Conservation (phyloP, 163 green algal genomes). For the Volvox carteri region DNA sequence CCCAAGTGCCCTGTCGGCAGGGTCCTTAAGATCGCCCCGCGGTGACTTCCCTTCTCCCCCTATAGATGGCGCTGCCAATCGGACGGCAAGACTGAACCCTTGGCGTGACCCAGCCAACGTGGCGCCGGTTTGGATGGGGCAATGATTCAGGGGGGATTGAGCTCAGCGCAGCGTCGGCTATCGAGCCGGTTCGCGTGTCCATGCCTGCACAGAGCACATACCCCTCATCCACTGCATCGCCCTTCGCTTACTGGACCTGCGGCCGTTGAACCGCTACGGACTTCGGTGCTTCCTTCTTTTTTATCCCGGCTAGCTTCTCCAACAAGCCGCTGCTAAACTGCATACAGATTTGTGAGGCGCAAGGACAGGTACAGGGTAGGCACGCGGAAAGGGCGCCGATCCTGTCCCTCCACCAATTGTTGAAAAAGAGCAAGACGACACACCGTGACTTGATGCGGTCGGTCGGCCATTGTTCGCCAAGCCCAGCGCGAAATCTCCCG, state of each 20-base stretch:
- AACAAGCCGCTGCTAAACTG: constrained; percentile 60
- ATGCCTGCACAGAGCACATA: too few species aligned
- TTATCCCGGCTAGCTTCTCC: constrained; percentile 59
- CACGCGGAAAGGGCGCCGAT: not conserved
- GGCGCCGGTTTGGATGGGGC: too few species aligned
- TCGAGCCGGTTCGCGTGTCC: too few species aligned
- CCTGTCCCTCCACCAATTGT: not conserved
- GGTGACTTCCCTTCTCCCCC: too few species aligned
- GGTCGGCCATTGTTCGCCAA: not conserved
- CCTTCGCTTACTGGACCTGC: constrained; percentile 16
- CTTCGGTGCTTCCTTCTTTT: constrained; percentile 54
- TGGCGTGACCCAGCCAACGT: too few species aligned
- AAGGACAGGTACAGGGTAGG: not conserved
- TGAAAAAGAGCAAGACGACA: not conserved
- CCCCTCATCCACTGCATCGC: not conserved
- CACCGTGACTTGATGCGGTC: constrained; percentile 29
- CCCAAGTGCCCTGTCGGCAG: too few species aligned
- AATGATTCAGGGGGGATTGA: too few species aligned
- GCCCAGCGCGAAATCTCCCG: too few species aligned
- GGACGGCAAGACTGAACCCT: too few species aligned
- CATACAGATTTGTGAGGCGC: not conserved
- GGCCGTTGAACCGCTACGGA: not conserved
- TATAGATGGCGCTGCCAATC: too few species aligned
- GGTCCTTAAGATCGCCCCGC: too few species aligned
- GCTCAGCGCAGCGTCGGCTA: too few species aligned